phyloP scores from a whole-genome alignment of 306 rosid species.

The Aeschynomene evenia region DNA sequence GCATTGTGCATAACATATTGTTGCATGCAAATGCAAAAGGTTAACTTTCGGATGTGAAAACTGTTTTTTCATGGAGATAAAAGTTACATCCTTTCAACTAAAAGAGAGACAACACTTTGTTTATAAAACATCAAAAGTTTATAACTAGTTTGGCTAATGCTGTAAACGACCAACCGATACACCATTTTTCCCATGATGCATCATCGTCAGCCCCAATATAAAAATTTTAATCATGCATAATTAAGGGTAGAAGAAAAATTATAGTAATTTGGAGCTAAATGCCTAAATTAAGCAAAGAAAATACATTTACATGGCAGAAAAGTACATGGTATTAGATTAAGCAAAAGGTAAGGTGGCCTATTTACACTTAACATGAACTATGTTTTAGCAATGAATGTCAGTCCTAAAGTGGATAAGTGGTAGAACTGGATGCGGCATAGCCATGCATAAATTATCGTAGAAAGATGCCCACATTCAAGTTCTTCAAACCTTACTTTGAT shows the following conservation, averaged over 20 bases:
- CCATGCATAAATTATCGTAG: background rate
- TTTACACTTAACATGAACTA: too few species aligned
- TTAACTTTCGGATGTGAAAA: background rate
- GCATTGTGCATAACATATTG: background rate
- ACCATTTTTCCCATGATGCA: background rate
- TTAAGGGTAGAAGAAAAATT: background rate
- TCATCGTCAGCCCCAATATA: background rate
- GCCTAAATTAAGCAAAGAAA: too few species aligned
- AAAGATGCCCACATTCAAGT: background rate
- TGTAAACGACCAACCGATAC: background rate
- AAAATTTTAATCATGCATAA: background rate
- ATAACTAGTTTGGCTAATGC: background rate
- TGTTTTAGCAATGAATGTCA: background rate
- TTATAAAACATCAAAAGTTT: constrained; percentile 1
- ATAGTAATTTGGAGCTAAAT: background rate
- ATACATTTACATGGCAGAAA: background rate
- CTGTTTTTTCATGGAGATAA: background rate
- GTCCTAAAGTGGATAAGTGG: background rate
- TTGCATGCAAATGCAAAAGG: background rate
- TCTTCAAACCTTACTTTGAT: background rate
- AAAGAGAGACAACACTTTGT: background rate
- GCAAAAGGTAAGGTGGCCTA: too few species aligned
- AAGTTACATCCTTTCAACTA: background rate
- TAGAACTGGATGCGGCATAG: background rate
- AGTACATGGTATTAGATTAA: background rate